A percentile compares a stretch with the other conserved stretches of the same genome.
These are phyloP conservation scores for Fragaria iinumae DNA, from an alignment of 306 rosid genomes.

Conservation along the genomic window DNA sequence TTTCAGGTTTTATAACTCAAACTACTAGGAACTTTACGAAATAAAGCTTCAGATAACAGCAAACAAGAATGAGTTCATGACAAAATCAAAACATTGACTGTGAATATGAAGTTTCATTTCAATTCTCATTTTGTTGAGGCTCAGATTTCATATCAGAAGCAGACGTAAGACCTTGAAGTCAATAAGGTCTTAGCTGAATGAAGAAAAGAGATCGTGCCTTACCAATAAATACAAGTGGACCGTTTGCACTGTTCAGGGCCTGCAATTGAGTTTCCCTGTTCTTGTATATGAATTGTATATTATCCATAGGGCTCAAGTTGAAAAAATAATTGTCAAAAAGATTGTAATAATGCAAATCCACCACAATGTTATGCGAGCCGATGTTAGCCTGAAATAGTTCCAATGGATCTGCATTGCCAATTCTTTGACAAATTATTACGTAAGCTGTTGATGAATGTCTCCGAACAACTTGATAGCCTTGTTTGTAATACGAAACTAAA, in stretches of 20 bases:
- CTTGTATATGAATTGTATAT: constrained; percentile 67
- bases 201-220: constrained; percentile 16
- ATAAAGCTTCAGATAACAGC: background rate
- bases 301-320: constrained; percentile 66
- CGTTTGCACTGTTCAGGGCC: constrained; percentile 66
- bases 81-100: background rate
- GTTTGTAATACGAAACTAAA: constrained; percentile 66
- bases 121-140: background rate
- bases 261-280: constrained; percentile 64
- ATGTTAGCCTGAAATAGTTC: constrained; percentile 77
- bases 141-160: background rate
- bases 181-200: background rate
- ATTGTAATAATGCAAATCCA: constrained; percentile 68
- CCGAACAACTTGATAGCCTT: constrained; percentile 75
- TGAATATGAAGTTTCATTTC: background rate
- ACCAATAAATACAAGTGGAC: constrained; percentile 74
- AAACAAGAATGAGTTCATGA: background rate
- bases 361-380: constrained; percentile 47
- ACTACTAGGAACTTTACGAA: background rate
- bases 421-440: constrained; percentile 88
- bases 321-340: constrained; percentile 70
- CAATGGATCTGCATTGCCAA: constrained; percentile 79
- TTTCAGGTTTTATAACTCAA: constrained; percentile 6
- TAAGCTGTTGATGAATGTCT: constrained; percentile 69
- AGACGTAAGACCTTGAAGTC: constrained; percentile 1